A percentile compares a stretch with the other conserved stretches of the same genome.
Evolutionary conservation across 2,329 filamentous ascomycete species (phyloP).

Genomic region (Biscogniauxia marginata): DNA sequence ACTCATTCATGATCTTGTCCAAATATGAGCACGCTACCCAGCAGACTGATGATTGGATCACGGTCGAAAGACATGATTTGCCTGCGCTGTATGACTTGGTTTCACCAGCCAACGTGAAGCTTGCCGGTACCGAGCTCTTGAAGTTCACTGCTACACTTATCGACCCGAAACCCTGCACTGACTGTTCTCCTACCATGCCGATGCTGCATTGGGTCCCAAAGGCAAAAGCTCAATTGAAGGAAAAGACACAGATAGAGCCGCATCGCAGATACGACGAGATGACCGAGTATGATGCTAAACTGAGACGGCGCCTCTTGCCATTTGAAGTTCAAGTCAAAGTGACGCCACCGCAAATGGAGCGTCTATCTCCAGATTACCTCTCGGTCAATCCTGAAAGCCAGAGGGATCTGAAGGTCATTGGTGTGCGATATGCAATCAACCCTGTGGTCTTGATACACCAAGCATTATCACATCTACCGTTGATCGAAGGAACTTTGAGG

Average conservation of each 20-base stretch:
- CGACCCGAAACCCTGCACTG: constrained; percentile 7
- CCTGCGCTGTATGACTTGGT: constrained; percentile 7
- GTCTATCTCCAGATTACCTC: neutral
- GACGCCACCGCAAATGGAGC: neutral
- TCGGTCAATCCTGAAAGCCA: neutral
- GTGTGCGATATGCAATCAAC: constrained; percentile 12
- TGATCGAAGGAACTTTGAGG: neutral
- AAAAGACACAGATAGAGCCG: neutral
- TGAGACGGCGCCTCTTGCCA: neutral
- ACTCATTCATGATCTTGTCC: constrained; percentile 2
- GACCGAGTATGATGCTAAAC: constrained; percentile 5
- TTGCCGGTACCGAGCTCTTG: constrained; percentile 1
- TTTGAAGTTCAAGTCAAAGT: constrained; percentile 9
- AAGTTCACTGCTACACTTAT: constrained; percentile 4
- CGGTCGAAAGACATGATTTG: constrained; percentile 4
- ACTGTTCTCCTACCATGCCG: constrained; percentile 9
- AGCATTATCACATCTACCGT: constrained; percentile 13
- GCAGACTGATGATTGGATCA: constrained; percentile 2
- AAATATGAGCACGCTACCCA: constrained; percentile 5
- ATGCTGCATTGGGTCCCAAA: constrained; percentile 4
- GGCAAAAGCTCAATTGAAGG: neutral
- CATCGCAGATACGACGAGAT: constrained; percentile 13
- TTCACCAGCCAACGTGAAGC: constrained; percentile 12
- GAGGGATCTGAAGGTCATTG: neutral
- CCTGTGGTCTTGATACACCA: constrained; percentile 6